Conservation (phyloP, 352 stramenopile species). For the Phytophthora sojae region DNA sequence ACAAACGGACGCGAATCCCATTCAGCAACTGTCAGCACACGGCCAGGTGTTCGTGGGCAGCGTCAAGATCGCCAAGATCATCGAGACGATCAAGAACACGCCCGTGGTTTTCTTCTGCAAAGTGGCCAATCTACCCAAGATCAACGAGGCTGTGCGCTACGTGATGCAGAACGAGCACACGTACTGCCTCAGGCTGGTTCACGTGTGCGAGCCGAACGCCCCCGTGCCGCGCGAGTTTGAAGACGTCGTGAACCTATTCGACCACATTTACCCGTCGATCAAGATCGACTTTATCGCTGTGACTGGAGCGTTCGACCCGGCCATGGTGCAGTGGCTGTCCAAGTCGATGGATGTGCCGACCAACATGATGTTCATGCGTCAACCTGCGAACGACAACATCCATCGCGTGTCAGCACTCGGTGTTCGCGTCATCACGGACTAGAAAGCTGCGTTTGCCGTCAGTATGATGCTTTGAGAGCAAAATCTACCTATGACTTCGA, state of each 20-base stretch:
- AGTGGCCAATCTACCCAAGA: slow-evolving; percentile 81
- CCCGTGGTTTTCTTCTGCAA: slow-evolving; percentile 94
- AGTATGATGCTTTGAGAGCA: background rate
- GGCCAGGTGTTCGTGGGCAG: slow-evolving; percentile 48
- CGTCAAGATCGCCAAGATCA: slow-evolving; percentile 71
- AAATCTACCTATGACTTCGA: no score
- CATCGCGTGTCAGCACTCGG: slow-evolving; percentile 81
- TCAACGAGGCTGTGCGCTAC: slow-evolving; percentile 94
- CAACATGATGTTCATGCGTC: slow-evolving; percentile 93
- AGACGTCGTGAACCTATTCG: slow-evolving; percentile 80
- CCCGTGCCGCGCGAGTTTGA: slow-evolving; percentile 44
- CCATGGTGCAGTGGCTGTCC: slow-evolving; percentile 86
- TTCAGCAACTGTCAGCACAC: slow-evolving; percentile 40
- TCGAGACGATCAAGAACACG: slow-evolving; percentile 80
- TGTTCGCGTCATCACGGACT: slow-evolving; percentile 80
- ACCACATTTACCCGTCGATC: slow-evolving; percentile 91
- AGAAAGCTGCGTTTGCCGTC: background rate
- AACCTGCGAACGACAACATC: slow-evolving; percentile 76
- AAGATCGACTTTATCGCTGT: slow-evolving; percentile 91
- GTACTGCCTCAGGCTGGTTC: slow-evolving; percentile 88
- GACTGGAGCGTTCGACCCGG: slow-evolving; percentile 69
- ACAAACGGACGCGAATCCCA: slow-evolving; percentile 8
- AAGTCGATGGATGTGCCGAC: slow-evolving; percentile 70
- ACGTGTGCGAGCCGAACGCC: slow-evolving; percentile 51
- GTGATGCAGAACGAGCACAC: slow-evolving; percentile 91